Evolutionary conservation across 805 yeast genomes (phyloP), one percentile per base, ranked within the genome.

Genomic region (Hanseniaspora nectarophila): DNA sequence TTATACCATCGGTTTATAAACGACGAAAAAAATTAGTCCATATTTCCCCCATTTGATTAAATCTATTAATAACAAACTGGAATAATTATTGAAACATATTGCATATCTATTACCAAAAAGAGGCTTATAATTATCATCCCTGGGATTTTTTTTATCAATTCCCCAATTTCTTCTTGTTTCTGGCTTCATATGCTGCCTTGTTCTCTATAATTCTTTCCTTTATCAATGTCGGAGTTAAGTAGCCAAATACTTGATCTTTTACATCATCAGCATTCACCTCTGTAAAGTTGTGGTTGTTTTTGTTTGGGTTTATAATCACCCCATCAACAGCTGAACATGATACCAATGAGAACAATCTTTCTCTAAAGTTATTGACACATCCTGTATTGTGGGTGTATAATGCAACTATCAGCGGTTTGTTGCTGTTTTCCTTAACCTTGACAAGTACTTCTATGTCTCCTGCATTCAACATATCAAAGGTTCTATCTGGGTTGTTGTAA

Each of bases 391-490:
- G 78, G 58, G 78, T 79, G 47, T 73, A 66, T 59, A 61, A 64
- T 76, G 81, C 55, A 76, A 79, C 47, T 73, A 75, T 43, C 56
- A 62, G 63, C 81, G 92, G 61, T 74, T 60, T 64, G 33, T 65
- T 65, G 18, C 10, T 20, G 5, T 33, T 40, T 13, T 21, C 26
- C 31, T 71, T 62, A 21, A 82, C 73, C 15, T 70, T 63, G 54
- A 74, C 69, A 56, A 90, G 70, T 9, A 82, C 82, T 58, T 80
- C 82, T 54, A 90, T 85, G 64, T 92, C 97, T 20, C 95, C 97
- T 20, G 95, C 88, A 64, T 87, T 88, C 68, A 92, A 89, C 51
- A 92, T 72, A 65, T 92, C 98, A 69, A 89, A 92, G 1, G 84
- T 83, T 12, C 97, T 97, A 10, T 28, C 20, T 57, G 79, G 83